Conservation (phyloP, 2,329 filamentous ascomycete species). For the Neonectria neomacrospora region DNA sequence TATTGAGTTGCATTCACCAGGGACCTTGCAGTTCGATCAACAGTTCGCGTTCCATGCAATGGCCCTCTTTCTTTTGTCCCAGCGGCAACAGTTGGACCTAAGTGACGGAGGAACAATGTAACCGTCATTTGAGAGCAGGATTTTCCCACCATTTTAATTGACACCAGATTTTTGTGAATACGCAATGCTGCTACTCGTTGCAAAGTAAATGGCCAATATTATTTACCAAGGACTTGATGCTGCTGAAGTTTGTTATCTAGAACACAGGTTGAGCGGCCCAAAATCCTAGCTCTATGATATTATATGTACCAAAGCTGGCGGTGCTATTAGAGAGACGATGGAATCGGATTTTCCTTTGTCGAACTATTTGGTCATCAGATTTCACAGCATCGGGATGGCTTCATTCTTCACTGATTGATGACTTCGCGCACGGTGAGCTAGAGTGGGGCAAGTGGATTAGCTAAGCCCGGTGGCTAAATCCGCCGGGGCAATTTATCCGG, state of each 20-base stretch:
- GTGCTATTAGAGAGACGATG: no score
- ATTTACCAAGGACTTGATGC: neutral
- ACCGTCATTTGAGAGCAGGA: neutral
- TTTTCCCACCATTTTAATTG: neutral
- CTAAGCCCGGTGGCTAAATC: conserved; percentile 2
- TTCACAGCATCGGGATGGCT: neutral
- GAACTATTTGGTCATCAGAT: neutral
- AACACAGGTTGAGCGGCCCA: neutral
- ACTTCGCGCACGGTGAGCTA: neutral
- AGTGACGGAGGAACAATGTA: neutral
- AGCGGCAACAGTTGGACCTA: no score
- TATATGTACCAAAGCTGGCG: neutral
- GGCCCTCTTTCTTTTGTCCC: neutral
- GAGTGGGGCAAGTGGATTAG: neutral
- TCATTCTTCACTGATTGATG: neutral
- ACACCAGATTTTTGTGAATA: neutral
- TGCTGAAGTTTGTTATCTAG: neutral
- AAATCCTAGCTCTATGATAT: neutral
- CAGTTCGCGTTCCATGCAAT: neutral
- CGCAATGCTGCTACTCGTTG: neutral
- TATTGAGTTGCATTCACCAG: conserved; percentile 13
- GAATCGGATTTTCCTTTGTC: no score
- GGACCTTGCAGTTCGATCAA: conserved; percentile 1
- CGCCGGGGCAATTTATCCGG: conserved; percentile 46
- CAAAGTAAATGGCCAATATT: neutral